Base-by-base conservation (phyloP, 2,329 filamentous ascomycete genomes). In the Xylariomycetidae sp. region DNA sequence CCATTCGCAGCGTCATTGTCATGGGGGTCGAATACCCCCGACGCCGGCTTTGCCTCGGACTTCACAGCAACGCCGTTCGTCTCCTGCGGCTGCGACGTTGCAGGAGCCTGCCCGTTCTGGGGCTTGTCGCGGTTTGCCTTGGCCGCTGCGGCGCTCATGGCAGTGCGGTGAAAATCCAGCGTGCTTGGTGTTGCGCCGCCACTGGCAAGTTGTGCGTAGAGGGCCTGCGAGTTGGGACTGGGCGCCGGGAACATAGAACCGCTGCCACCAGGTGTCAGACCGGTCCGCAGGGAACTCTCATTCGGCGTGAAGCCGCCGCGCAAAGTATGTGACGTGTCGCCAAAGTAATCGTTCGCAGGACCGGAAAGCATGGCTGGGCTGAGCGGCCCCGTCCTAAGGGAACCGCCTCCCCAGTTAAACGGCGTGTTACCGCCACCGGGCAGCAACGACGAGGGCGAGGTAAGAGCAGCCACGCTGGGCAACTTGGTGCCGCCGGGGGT, bases 281-380 rank as follows among this genome's bases (percentile, higher is more conserved):
- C 92, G 39, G 88, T 92, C 40, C 92, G 76, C 32, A 96, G 67
- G 3, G 87, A 93, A 6, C 90, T 96, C 64, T 98, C 92, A 76
- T 95, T 95, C 1, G 90, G 90, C 4, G 92, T 96, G 54, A 95
- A 95, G 34, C 85, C 85, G 49, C 87, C 80, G 45, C 85, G 78
- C 43, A 94, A 70, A 39, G 76, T 82, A 54, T 82, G 77, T 13
- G 55, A 58, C 32, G 80, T 81, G 52, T 94, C 87, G 47, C 76
- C 75, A 56, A 95, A 95, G 64, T 95, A 96, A 57, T 95, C 88
- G 58, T 76, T 83, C 23, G 74, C 65, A 23, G 82, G 92, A 16
- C 88, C 92, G 29, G 88, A 86, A 35, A 98, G 79, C 89, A 98
- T 96, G 44, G 90, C 92, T 65, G 92, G 92, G 61, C 92, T 96